A percentile compares a stretch with the other conserved stretches of the same genome.
Conservation (phyloP, 2,329 filamentous ascomycete genomes). For the Colletotrichum scovillei region DNA sequence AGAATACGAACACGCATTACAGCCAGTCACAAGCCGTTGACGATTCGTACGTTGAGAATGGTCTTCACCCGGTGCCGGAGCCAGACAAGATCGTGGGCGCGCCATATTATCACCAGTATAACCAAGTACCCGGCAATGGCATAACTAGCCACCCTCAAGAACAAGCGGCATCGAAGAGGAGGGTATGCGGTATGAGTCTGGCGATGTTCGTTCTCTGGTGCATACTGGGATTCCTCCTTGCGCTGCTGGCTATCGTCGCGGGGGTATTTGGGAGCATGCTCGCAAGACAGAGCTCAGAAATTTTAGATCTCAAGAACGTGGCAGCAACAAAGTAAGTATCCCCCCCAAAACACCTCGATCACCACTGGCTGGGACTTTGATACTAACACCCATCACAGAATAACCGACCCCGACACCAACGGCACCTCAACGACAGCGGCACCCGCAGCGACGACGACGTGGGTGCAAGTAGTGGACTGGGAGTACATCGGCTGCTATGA, state of each 20-base stretch:
- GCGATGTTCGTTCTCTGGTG: constrained; percentile 14
- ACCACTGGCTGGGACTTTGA: fast-evolving
- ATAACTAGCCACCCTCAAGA: background rate
- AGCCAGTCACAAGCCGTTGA: background rate
- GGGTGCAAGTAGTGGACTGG: constrained; percentile 16
- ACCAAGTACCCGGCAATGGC: background rate
- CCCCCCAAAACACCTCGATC: too few species aligned
- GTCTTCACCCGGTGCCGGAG: constrained; percentile 12
- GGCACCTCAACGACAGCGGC: background rate
- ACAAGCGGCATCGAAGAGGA: background rate
- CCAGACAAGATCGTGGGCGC: constrained; percentile 10
- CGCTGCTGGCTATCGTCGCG: background rate
- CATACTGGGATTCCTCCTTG: constrained; percentile 2
- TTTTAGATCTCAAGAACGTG: constrained; percentile 1
- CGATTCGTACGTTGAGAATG: constrained; percentile 9
- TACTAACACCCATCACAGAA: background rate
- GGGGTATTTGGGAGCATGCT: constrained; percentile 18
- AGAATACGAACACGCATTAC: background rate
- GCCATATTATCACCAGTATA: background rate
- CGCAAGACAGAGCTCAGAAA: constrained; percentile 10
- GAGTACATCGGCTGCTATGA: constrained; percentile 13
- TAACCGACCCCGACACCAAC: background rate
- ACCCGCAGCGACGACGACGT: constrained; percentile 13
- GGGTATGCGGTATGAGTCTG: constrained; percentile 8
- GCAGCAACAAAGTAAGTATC: background rate